Evolutionary conservation across 2,329 filamentous ascomycete genomes (phyloP).

Genomic region (Colletotrichum sp.): DNA sequence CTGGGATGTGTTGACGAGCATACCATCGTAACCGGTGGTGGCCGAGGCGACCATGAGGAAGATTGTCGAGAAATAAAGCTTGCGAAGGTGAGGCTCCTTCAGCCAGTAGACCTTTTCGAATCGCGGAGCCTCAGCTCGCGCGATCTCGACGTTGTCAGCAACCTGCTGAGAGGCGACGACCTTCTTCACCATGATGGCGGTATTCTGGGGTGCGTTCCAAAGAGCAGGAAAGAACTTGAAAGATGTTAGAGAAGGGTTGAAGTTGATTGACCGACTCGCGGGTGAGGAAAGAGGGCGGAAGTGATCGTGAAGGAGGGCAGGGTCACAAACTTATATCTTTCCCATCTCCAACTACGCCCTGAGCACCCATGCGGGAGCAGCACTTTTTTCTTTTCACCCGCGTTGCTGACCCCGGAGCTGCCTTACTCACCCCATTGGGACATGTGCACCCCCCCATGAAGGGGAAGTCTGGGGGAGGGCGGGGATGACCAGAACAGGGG

Average conservation of each 20-base stretch:
- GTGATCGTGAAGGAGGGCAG: background rate
- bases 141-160: constrained; percentile 38
- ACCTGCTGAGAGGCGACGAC: constrained; percentile 18
- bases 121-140: constrained; percentile 49
- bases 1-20: constrained; percentile 65
- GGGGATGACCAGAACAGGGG: constrained; percentile 21
- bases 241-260: background rate
- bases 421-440: constrained; percentile 10
- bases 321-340: constrained; percentile 10
- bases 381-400: background rate
- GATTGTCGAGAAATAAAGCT: constrained; percentile 57
- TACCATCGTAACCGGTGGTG: constrained; percentile 67
- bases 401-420: constrained; percentile 13
- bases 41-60: constrained; percentile 66
- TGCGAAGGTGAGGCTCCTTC: constrained; percentile 60
- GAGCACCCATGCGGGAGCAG: background rate
- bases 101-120: constrained; percentile 64
- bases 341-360: background rate
- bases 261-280: constrained; percentile 17
- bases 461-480: constrained; percentile 1
- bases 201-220: background rate
- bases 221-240: background rate
- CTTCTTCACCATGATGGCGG: constrained; percentile 20
- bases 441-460: constrained; percentile 2
- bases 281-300: background rate